phyloP scores from a whole-genome alignment of 2,329 filamentous ascomycete species.

The Metarhizium rileyi region DNA sequence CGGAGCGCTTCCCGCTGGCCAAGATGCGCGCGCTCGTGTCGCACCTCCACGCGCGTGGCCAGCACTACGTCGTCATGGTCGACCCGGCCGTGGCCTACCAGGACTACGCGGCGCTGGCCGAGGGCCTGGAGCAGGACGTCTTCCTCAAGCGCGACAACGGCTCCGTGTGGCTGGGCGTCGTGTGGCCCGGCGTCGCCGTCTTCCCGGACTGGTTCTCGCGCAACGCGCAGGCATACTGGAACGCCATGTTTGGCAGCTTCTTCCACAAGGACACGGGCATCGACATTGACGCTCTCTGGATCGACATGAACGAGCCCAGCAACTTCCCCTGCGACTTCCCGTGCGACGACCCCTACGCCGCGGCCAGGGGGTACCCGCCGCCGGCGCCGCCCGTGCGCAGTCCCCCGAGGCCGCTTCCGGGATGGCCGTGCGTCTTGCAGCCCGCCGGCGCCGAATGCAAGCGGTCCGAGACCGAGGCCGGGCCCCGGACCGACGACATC shows the following conservation, averaged over 20 bases:
- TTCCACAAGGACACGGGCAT: slow-evolving; percentile 56
- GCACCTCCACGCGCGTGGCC: slow-evolving; percentile 55
- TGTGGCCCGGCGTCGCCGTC: slow-evolving; percentile 66
- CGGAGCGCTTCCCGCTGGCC: slow-evolving; percentile 54
- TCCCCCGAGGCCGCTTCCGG: slow-evolving; percentile 55
- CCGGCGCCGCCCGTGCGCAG: slow-evolving; percentile 51
- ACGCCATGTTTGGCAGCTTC: slow-evolving; percentile 53
- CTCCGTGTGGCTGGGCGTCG: slow-evolving; percentile 50
- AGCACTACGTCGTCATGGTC: slow-evolving; percentile 69
- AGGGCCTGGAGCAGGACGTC: slow-evolving; percentile 34
- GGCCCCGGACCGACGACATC: neutral
- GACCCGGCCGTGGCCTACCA: slow-evolving; percentile 54
- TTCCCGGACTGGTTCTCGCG: slow-evolving; percentile 71
- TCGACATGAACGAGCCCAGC: slow-evolving; percentile 51
- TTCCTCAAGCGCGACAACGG: slow-evolving; percentile 46
- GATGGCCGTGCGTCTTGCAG: slow-evolving; percentile 44
- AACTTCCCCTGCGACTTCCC: slow-evolving; percentile 22
- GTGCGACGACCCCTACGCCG: slow-evolving; percentile 17
- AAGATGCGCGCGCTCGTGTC: slow-evolving; percentile 56
- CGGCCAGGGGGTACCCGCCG: slow-evolving; percentile 42
- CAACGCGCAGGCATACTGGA: slow-evolving; percentile 59
- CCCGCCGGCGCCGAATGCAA: slow-evolving; percentile 14
- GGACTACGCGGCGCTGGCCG: slow-evolving; percentile 33
- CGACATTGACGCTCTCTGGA: slow-evolving; percentile 71
- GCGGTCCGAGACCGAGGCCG: slow-evolving; percentile 1